Evolutionary conservation across 2,329 filamentous ascomycete species (phyloP), one percentile per base, ranked within the genome.

Genomic region (Lasiodiplodia gonubiensis): DNA sequence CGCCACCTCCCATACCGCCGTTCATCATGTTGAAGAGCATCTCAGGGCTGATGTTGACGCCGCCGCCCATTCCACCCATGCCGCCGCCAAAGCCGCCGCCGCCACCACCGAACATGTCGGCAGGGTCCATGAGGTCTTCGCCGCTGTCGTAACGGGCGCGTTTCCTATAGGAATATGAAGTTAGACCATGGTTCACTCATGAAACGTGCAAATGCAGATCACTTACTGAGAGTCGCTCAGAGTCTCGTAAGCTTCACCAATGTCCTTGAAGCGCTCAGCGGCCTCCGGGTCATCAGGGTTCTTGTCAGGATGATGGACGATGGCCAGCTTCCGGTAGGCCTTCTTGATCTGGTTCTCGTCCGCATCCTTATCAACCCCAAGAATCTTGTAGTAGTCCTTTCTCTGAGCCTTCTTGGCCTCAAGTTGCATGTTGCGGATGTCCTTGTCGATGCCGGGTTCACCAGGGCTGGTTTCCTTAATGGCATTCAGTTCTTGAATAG

Each of bases 311-410:
- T 99, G 95, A 78, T 97, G 92, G 71, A 94, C 85, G 72, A 99
- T 94, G 67, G 95, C 95, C 76, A 97, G 86, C 81, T 95, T 97
- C 71, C 94, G 89, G 84, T 99, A 99, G 1, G 94, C 95, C 83
- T 94, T 94, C 86, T 98, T 99, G 84, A 99, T 95, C 66, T 95
- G 89, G 67, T 85, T 85, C 25, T 97, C 93, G 49, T 87, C 87
- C 46, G 93, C 93, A 70, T 94, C 91, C 85, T 97, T 98, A 68
- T 91, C 84, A 10, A 99, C 83, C 6, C 90, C 92, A 64, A 99
- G 88, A 72, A 98, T 97, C 87, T 97, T 97, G 85, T 99, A 99
- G 83, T 97, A 98, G 77, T 99, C 95, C 81, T 99, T 99, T 70
- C 95, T 87, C 81, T 94, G 91, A 79, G 91, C 92, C 89, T 98